Conservation (phyloP, 1,284 basidiomycete species). For the Pyrrhoderma lamaoense region DNA sequence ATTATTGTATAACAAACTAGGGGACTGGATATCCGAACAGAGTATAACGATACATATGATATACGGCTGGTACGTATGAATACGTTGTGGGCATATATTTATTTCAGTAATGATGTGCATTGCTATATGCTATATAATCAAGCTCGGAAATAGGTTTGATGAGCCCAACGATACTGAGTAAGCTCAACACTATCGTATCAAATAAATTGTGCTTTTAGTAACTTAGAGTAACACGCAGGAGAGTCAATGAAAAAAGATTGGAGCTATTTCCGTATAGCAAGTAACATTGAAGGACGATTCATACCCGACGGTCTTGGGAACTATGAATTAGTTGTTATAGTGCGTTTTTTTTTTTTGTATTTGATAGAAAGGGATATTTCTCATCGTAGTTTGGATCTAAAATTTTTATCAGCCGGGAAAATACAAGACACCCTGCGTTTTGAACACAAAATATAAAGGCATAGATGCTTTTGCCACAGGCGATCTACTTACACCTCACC, state of each 20-base stretch:
- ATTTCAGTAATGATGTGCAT: too few species aligned
- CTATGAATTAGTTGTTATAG: conserved; percentile 20
- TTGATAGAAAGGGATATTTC: too few species aligned
- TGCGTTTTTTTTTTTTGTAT: too few species aligned
- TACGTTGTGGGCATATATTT: too few species aligned
- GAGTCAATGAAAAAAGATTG: conserved; percentile 25
- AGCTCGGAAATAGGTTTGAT: conserved; percentile 22
- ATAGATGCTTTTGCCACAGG: conserved; percentile 30
- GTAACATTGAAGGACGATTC: conserved; percentile 5
- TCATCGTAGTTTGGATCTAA: too few species aligned
- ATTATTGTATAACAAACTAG: conserved; percentile 23
- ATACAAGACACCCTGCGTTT: conserved; percentile 12
- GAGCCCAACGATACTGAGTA: conserved; percentile 20
- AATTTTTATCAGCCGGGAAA: conserved; percentile 18
- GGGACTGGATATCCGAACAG: conserved; percentile 22
- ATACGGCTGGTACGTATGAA: conserved; percentile 23
- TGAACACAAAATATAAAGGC: conserved; percentile 22
- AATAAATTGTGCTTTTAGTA: too few species aligned
- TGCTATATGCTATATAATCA: too few species aligned
- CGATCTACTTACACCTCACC: conserved; percentile 40
- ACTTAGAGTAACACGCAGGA: not conserved
- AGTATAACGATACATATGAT: conserved; percentile 23
- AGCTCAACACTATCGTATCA: not conserved
- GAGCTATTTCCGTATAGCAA: conserved; percentile 25
- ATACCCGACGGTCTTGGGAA: conserved; percentile 18